Conservation (phyloP, 2,329 filamentous ascomycete species). For the Clarireedia homoeocarpa region DNA sequence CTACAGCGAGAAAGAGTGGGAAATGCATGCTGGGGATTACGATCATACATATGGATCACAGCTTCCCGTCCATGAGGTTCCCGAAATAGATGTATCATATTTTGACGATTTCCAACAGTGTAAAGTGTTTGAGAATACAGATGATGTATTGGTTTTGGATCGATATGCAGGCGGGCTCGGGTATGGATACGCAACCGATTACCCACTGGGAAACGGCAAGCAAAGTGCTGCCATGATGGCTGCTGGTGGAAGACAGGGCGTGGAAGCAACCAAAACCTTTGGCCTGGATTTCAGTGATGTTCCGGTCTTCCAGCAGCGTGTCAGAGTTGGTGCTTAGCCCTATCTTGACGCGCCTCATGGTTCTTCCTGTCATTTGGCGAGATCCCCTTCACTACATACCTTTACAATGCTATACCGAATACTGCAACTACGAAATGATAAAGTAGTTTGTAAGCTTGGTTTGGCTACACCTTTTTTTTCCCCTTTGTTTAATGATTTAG, state of each 20-base stretch:
- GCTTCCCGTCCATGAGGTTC: neutral
- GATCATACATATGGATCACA: conserved; percentile 20
- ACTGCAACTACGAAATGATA: too few species aligned
- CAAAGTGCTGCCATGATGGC: conserved; percentile 10
- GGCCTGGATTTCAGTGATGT: conserved; percentile 22
- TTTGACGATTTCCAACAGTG: conserved; percentile 9
- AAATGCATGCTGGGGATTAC: conserved; percentile 11
- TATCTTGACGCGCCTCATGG: neutral
- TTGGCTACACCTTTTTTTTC: neutral
- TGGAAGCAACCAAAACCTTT: conserved; percentile 9
- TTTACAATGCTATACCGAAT: too few species aligned
- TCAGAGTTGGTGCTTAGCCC: conserved; percentile 1
- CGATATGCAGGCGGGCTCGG: conserved; percentile 19
- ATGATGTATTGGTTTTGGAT: conserved; percentile 22
- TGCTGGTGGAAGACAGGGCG: conserved; percentile 11
- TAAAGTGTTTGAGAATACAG: conserved; percentile 7
- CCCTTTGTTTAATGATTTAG: neutral
- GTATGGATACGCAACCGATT: conserved; percentile 17
- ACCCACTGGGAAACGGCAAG: conserved; percentile 15
- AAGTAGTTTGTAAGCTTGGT: neutral
- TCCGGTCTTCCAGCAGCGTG: conserved; percentile 18
- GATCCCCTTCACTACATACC: too few species aligned
- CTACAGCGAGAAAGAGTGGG: conserved; percentile 9
- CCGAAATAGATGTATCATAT: conserved; percentile 12
- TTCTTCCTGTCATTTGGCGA: too few species aligned